Conservation (phyloP, 805 yeast genomes). For the Torulaspora microellipsoides region DNA sequence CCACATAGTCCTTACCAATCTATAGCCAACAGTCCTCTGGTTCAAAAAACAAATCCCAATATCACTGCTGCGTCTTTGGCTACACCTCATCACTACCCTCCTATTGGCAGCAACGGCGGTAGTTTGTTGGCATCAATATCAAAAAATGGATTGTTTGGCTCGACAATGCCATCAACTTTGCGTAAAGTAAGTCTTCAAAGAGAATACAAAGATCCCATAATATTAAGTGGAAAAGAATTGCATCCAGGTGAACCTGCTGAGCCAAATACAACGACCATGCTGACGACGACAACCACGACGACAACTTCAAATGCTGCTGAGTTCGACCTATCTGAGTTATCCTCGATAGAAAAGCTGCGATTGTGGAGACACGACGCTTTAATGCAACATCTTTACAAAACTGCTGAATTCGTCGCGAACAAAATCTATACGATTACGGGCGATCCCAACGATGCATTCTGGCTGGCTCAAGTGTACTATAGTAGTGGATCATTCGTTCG, state of each 20-base stretch:
- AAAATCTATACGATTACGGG: constrained; percentile 77
- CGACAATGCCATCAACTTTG: constrained; percentile 30
- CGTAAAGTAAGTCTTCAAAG: constrained; percentile 28
- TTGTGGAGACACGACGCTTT: constrained; percentile 92
- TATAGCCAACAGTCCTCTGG: constrained; percentile 26
- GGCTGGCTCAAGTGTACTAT: constrained; percentile 90
- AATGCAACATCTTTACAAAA: constrained; percentile 83
- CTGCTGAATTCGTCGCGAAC: constrained; percentile 91
- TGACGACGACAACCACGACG: constrained; percentile 21
- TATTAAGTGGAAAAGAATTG: constrained; percentile 3
- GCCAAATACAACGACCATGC: constrained; percentile 12
- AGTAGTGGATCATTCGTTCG: constrained; percentile 70
- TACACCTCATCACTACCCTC: constrained; percentile 42
- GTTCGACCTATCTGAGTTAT: constrained; percentile 31
- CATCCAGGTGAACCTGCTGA: constrained; percentile 4
- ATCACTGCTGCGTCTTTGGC: constrained; percentile 32
- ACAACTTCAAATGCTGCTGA: constrained; percentile 20
- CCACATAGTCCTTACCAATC: constrained; percentile 9
- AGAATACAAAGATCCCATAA: constrained; percentile 17
- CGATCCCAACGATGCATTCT: constrained; percentile 91
- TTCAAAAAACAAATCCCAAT: constrained; percentile 18
- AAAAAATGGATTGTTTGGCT: constrained; percentile 27
- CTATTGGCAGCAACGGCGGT: constrained; percentile 20
- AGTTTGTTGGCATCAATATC: constrained; percentile 25
- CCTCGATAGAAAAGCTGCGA: constrained; percentile 81